Percentiles rank a stretch among this genome's conserved stretches.
Evolutionary conservation across 1,139 yeast genomes (phyloP).

Genomic region (Pneumocystis jirovecii): DNA sequence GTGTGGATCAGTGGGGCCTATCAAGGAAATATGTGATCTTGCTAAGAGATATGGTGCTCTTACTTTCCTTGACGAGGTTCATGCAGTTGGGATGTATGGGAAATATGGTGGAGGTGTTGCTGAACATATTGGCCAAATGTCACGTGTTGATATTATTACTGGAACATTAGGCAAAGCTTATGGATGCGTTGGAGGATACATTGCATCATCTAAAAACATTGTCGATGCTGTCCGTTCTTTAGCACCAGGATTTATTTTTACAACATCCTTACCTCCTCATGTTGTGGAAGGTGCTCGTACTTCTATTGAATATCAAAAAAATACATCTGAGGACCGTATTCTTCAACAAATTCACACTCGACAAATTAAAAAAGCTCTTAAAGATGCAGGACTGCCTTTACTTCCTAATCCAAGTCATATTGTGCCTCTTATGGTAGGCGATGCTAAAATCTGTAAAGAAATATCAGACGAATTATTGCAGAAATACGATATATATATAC

Average conservation of each 20-base stretch:
- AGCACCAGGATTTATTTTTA: conserved; percentile 95
- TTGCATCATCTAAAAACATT: conserved; percentile 71
- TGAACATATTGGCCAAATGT: conserved; percentile 87
- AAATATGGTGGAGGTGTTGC: conserved; percentile 99
- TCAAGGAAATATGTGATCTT: conserved; percentile 78
- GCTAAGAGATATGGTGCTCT: conserved; percentile 96
- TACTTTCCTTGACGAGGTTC: conserved; percentile 95
- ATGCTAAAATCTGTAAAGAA: conserved; percentile 77
- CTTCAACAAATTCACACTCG: conserved; percentile 75
- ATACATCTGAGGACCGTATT: conserved; percentile 61
- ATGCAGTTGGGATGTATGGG: conserved; percentile 97
- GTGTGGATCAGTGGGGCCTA: conserved; percentile 96
- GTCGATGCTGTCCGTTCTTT: conserved; percentile 92
- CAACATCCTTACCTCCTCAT: conserved; percentile 94
- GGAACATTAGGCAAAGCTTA: conserved; percentile 96
- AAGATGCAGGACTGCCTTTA: conserved; percentile 71
- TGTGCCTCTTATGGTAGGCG: conserved; percentile 87
- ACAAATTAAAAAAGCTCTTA: conserved; percentile 62
- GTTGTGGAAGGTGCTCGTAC: conserved; percentile 89
- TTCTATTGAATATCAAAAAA: conserved; percentile 73
- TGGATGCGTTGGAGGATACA: conserved; percentile 95
- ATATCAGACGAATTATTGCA: conserved; percentile 82
- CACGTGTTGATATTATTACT: conserved; percentile 84
- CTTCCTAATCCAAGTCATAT: conserved; percentile 96
- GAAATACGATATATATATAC: conserved; percentile 80